phyloP scores from a whole-genome alignment of 1,284 basidiomycete species.

The Ustilago hordei region DNA sequence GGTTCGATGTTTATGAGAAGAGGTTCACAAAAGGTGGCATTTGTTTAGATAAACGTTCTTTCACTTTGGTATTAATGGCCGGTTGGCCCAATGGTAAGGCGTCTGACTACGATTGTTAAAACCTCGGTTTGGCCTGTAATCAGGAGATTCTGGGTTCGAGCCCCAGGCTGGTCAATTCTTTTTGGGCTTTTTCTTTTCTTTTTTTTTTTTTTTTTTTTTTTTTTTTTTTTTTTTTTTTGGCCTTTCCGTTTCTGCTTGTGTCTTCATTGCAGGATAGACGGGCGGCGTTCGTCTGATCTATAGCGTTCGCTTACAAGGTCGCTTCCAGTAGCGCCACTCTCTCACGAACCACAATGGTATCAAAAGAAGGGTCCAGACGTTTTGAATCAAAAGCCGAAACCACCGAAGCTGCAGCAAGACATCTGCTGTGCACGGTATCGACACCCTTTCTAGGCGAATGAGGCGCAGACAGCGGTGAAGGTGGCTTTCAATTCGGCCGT shows the following conservation, averaged over 20 bases:
- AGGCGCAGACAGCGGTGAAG: no score
- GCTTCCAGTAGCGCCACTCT: no score
- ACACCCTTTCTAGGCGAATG: no score
- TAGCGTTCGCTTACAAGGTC: no score
- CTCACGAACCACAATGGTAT: no score
- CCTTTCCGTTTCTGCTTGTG: not conserved
- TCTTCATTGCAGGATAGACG: not conserved
- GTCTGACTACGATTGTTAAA: slow-evolving; percentile 50
- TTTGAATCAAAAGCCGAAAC: no score
- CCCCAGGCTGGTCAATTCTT: slow-evolving; percentile 55
- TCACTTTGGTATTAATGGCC: slow-evolving; percentile 11
- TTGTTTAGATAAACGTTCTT: fast-evolving
- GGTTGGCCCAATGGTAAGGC: slow-evolving; percentile 63
- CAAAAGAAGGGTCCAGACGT: no score
- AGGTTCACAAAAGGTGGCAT: not conserved
- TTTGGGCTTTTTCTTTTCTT: slow-evolving; percentile 4
- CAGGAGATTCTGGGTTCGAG: slow-evolving; percentile 62
- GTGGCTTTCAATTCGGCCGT: no score
- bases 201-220: not conserved
- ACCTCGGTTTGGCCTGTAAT: slow-evolving; percentile 16
- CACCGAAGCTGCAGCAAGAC: no score
- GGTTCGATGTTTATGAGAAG: not conserved
- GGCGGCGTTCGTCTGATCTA: no score
- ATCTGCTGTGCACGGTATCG: no score
- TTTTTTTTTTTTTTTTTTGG: no score